These are phyloP conservation scores for Artemisia tridentata DNA, from an alignment of 129 eudicot species.

Conservation along the genomic window DNA sequence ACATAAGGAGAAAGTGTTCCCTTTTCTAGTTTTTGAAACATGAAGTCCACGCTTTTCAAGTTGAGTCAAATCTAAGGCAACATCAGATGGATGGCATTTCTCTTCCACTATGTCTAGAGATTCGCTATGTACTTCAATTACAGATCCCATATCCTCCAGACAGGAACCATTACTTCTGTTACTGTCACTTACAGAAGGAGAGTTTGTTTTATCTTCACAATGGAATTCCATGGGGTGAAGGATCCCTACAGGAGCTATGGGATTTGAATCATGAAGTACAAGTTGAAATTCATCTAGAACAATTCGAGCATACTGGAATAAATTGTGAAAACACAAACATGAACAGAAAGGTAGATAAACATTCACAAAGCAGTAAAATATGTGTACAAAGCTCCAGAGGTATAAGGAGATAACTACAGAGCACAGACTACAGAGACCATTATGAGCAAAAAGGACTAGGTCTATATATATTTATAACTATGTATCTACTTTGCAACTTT, in stretches of 20 bases:
- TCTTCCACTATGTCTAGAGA: slow-evolving; percentile 35
- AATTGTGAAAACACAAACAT: slow-evolving; percentile 34
- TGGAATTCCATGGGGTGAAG: slow-evolving; percentile 91
- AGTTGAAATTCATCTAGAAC: slow-evolving; percentile 82
- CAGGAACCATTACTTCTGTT: slow-evolving; percentile 33
- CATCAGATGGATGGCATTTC: slow-evolving; percentile 20
- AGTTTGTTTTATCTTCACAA: slow-evolving; percentile 51
- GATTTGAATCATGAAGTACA: slow-evolving; percentile 75
- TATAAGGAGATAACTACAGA: no score
- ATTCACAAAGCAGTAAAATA: neutral
- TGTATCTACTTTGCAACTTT: no score
- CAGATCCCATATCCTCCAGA: slow-evolving; percentile 46
- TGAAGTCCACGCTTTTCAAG: slow-evolving; percentile 29
- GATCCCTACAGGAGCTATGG: slow-evolving; percentile 93
- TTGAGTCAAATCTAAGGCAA: slow-evolving; percentile 18
- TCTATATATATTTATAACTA: no score
- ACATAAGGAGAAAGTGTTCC: slow-evolving; percentile 55
- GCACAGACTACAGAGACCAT: no score
- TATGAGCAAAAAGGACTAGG: no score
- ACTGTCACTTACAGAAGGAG: slow-evolving; percentile 27
- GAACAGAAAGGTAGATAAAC: slow-evolving; percentile 20
- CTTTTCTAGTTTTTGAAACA: slow-evolving; percentile 49
- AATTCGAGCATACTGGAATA: slow-evolving; percentile 80
- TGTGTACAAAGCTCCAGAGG: no score
- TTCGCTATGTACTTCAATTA: slow-evolving; percentile 67